Conservation (phyloP, 768 basidiomycete species). For the Agaricus subrufescens region DNA sequence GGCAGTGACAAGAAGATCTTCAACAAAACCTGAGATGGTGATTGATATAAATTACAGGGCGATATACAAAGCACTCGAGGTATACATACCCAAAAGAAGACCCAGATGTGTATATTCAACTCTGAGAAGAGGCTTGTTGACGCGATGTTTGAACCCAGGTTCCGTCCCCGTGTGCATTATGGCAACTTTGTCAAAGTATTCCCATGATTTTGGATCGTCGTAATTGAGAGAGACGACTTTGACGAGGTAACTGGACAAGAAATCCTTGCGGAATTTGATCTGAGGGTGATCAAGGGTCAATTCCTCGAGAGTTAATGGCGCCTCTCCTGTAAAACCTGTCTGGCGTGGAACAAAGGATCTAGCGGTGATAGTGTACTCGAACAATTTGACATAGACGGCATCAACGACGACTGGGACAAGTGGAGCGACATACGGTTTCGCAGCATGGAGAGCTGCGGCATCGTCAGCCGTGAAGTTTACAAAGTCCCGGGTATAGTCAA, state of each 20-base stretch:
- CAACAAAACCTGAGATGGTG: slow-evolving; percentile 31
- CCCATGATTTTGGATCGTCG: slow-evolving; percentile 34
- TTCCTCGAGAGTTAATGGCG: slow-evolving; percentile 33
- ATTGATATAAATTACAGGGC: neutral
- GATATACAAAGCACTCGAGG: neutral
- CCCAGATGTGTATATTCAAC: slow-evolving; percentile 36
- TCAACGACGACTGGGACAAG: slow-evolving; percentile 41
- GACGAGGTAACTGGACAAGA: slow-evolving; percentile 26
- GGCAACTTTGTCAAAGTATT: slow-evolving; percentile 43
- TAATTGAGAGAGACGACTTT: slow-evolving; percentile 43
- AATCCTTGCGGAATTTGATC: slow-evolving; percentile 41
- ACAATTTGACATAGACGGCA: slow-evolving; percentile 38
- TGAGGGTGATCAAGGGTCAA: slow-evolving; percentile 39
- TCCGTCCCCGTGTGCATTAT: slow-evolving; percentile 41
- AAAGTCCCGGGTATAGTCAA: slow-evolving; percentile 42
- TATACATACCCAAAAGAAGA: slow-evolving; percentile 22
- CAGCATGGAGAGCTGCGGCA: slow-evolving; percentile 34
- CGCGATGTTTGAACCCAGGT: neutral
- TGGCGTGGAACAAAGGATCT: slow-evolving; percentile 31
- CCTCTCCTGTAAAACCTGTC: slow-evolving; percentile 35
- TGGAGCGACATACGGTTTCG: slow-evolving; percentile 34
- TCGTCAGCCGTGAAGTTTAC: slow-evolving; percentile 38
- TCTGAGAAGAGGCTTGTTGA: slow-evolving; percentile 25
- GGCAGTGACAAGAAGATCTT: slow-evolving; percentile 36
- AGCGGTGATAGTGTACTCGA: slow-evolving; percentile 38